Conservation (phyloP, 1,284 basidiomycete species). For the Ustilago trichophora region DNA sequence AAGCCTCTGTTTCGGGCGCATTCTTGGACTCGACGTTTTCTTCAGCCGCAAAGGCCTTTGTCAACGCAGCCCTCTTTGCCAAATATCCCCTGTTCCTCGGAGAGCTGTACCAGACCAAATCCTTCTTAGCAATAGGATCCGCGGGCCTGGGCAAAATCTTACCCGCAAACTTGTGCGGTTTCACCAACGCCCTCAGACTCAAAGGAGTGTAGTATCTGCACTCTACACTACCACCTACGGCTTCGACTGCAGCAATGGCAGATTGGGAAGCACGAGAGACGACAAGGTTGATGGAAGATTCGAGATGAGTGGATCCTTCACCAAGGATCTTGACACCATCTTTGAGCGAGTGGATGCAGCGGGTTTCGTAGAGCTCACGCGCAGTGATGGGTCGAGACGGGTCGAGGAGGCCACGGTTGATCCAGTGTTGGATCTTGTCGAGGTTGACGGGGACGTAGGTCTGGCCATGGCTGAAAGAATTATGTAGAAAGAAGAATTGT, state of each 20-base stretch:
- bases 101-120: conserved; percentile 57
- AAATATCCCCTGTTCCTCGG: conserved; percentile 54
- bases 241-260: conserved; percentile 85
- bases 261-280: conserved; percentile 85
- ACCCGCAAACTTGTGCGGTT: conserved; percentile 68
- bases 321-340: conserved; percentile 92
- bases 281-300: conserved; percentile 79
- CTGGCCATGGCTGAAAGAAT: conserved; percentile 67
- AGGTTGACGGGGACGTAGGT: conserved; percentile 85
- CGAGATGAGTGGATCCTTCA: conserved; percentile 77
- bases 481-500: too few relatives aligned
- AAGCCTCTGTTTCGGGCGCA: too few relatives aligned
- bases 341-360: conserved; percentile 85
- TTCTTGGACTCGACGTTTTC: too few relatives aligned
- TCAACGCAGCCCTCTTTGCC: conserved; percentile 38
- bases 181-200: conserved; percentile 81
- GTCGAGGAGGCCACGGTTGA: conserved; percentile 81
- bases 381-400: conserved; percentile 88
- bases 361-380: conserved; percentile 81
- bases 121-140: conserved; percentile 58
- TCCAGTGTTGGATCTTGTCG: conserved; percentile 87
- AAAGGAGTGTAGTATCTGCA: conserved; percentile 92
- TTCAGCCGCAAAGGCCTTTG: conserved; percentile 15
- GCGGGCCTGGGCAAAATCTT: conserved; percentile 52
- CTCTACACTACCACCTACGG: conserved; percentile 81